Evolutionary conservation across 805 yeast species (phyloP), one percentile per base, ranked within the genome.

Genomic region (Millerago galiae): DNA sequence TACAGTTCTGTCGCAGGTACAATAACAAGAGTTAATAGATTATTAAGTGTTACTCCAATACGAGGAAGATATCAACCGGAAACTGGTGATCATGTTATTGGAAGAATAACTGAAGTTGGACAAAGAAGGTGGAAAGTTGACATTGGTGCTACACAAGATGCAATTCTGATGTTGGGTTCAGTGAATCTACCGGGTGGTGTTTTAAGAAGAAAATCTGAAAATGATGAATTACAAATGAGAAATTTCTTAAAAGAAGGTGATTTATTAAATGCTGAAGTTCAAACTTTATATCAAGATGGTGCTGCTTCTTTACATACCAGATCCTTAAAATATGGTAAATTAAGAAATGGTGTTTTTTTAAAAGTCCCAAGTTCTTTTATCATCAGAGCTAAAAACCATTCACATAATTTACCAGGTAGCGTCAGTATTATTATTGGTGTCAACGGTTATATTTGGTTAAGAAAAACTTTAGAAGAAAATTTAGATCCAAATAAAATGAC

Each of bases 121-220:
- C 84, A 83, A 49, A 86, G 83, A 59, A 71, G 98, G 54, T 93
- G 99, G 99, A 88, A 83, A 59, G 98, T 93, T 13, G 96, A 91
- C 54, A 88, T 93, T 49, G 98, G 98, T 25, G 87, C 88, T n/a
- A 83, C 81, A 55, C 95, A 87, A 56, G 91, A 89, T 59, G 98
- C 97, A 0, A 81, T 87, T 0, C 66, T 93, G 47, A 83, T 87
- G 88, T 72, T 95, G 44, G 99, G 99, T 11, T 87, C 96, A 1
- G 96, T 93, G 16, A 93, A 93, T 61, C 71, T 93, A 48, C 99
- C 99, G 2, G 99, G 99, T 41, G 99, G 99, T 43, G 85, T 93
- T 3, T 67, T 93, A 54, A 77, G 99, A 63, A 76, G 99, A 57
- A 93, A 95, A 61, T 80, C 90, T 28, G 99, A 95, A 59, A 80